A percentile compares a stretch with the other conserved stretches of the same genome.
These are phyloP conservation scores for Alternaria arborescens DNA, from an alignment of 2,329 filamentous ascomycete species.

Conservation along the genomic window DNA sequence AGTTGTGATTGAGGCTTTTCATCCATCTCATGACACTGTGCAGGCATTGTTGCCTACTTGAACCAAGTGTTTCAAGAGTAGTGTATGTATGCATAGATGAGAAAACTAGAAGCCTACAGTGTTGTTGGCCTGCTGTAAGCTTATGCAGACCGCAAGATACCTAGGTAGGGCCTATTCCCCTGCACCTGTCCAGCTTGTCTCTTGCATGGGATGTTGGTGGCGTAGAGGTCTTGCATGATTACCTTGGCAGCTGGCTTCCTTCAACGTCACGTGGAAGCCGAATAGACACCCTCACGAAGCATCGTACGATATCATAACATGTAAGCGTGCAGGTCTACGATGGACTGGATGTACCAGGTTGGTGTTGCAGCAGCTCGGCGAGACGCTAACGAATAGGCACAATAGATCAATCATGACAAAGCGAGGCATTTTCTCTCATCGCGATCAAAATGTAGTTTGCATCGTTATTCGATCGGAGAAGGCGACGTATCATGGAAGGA, in stretches of 20 bases:
- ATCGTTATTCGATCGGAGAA: conserved; percentile 26
- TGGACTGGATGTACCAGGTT: background rate
- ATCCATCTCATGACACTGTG: no score
- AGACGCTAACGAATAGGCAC: background rate
- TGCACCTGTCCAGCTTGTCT: no score
- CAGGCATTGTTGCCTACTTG: no score
- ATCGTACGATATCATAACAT: background rate
- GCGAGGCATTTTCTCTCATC: background rate
- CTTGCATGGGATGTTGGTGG: background rate
- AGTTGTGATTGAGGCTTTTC: no score
- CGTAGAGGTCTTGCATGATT: background rate
- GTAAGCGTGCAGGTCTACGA: background rate
- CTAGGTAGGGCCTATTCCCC: no score
- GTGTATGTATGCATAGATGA: no score
- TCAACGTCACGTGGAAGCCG: background rate
- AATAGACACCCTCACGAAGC: background rate
- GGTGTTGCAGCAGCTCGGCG: background rate
- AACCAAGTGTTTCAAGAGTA: no score
- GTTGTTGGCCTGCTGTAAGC: no score
- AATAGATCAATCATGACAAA: background rate
- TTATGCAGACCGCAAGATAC: no score
- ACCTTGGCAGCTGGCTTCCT: background rate
- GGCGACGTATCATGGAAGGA: conserved; percentile 27
- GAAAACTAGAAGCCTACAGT: no score
- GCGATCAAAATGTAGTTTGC: background rate